Base-by-base conservation (phyloP, 176 grass and related monocot species). In the Aegilops tauschii region DNA sequence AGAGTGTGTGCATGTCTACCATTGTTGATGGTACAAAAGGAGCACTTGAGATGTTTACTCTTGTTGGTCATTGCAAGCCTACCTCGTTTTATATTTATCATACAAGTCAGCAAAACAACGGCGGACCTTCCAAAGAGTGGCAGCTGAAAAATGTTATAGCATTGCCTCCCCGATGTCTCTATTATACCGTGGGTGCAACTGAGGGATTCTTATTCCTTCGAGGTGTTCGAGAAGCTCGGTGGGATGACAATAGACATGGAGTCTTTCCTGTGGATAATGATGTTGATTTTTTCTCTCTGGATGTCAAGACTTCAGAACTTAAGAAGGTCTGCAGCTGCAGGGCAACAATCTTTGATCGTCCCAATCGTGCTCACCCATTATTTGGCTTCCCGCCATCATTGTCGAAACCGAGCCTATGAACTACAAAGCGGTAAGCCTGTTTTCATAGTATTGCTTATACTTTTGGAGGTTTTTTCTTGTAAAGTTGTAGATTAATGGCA, bases 151-250 rank as follows among this genome's bases (percentile, higher is more conserved):
- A 65, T 6, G 34, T 21, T 81, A 65, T 81, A 39, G 6, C 29
- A 11, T 81, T 87, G 85, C 69, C 69, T 9, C 10, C 18, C 6
- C 3, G 12, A 20, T 34, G 30, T 63, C 7, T 17, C 4, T 28
- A 74, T 49, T 59, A 3, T 44, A 64, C 13, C 13, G n/a, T 61
- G 2, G 68, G 69, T 87, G 85, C 14, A 8, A 4, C 68, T 20
- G 61, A 82, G 31, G 79, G 70, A 14, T 82, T 82, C 23, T 42
- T 87, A 11, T 87, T 82, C 17, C 78, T 87, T 74, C 40, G 12
- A 65, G 40, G 58, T 5, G 17, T 20, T 64, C 85, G 37, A 9
- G 18, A 45, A 80, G 23, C 12, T 34, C 50, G 27, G 70, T 45
- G 70, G 27, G 63, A 31, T 56, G 2, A 14, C 12, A 29, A 36